Conservation (phyloP, 2,329 filamentous ascomycete genomes). For the Xylaria sp. region DNA sequence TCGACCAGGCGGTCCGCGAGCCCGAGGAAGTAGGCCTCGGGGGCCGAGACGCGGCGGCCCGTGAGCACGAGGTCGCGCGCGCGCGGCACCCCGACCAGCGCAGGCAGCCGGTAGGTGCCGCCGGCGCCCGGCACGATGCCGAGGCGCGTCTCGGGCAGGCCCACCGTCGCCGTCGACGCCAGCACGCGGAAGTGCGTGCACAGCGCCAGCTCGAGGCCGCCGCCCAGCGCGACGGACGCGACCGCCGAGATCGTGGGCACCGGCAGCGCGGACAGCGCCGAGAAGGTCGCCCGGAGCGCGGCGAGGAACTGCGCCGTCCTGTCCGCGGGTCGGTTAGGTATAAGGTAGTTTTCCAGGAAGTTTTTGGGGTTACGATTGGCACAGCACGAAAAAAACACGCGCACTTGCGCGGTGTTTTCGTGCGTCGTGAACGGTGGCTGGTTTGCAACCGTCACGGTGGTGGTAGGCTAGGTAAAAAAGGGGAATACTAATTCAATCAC, state of each 20-base stretch:
- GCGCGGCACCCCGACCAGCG: conserved; percentile 75
- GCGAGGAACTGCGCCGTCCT: conserved; percentile 81
- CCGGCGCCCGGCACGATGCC: conserved; percentile 95
- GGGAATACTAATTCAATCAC: conserved; percentile 33
- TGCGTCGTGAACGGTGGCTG: no score
- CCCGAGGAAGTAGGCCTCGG: conserved; percentile 90
- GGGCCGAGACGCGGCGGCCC: conserved; percentile 77
- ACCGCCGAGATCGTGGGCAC: conserved; percentile 91
- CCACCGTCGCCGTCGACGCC: conserved; percentile 75
- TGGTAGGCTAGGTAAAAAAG: conserved; percentile 5
- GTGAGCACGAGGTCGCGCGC: conserved; percentile 92
- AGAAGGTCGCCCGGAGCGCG: conserved; percentile 75
- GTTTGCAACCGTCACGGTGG: conserved; percentile 14
- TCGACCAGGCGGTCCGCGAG: conserved; percentile 90
- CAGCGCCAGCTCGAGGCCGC: conserved; percentile 90
- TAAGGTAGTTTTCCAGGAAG: no score
- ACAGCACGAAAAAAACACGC: no score
- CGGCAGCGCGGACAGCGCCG: conserved; percentile 71
- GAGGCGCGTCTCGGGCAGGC: conserved; percentile 86
- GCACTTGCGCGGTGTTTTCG: no score
- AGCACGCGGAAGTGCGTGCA: conserved; percentile 89
- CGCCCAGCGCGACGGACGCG: conserved; percentile 83
- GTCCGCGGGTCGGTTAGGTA: no score
- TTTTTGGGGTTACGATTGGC: no score
- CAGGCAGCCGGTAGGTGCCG: conserved; percentile 85